Evolutionary conservation across 2,329 filamentous ascomycete genomes (phyloP), one percentile per base, ranked within the genome.

Genomic region (Fusarium oxysporum): DNA sequence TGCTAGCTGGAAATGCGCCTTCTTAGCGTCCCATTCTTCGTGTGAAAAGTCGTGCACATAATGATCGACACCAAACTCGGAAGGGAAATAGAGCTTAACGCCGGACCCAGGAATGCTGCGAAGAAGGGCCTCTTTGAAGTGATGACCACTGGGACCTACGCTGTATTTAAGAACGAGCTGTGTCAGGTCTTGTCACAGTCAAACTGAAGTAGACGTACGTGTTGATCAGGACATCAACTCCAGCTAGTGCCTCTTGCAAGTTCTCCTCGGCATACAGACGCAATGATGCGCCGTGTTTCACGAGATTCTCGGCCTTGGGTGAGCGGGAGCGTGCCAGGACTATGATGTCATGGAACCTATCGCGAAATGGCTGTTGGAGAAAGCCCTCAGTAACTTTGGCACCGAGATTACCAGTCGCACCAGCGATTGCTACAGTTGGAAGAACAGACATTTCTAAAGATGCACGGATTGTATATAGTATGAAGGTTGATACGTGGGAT

Each of bases 91-190:
- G 35, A 59, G 56, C 56, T 59, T 59, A 0, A 51, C 33, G 8
- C 12, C 21, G 4, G 56, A 59, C 1, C 8, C 33, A 25, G 33
- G 33, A 32, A 59, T 59, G 21, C 25, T 40, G 11, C 43, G 56
- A 33, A 59, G 56, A 59, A 59, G 56, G 21, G 33, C n/a, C 16
- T 59, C 56, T 21, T 59, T 59, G 25, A 59, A 51, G 56, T 59
- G 44, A 14, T 59, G 56, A 8, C 56, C 56, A 25, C 21, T 59
- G 6, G 56, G 56, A 4, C 56, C 56, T 12, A 59, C 43, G 9
- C 56, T 59, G 13, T 28, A 28, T 37, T 6, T 16, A 16, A 53
- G 33, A 8, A 21, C 23, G 19, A 59, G 21, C 11, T 38, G 9
- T 25, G 56, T 59, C 33, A 59, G 56, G 4, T 17, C 16, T n/a